Evolutionary conservation across 1,284 basidiomycete species (phyloP).

Genomic region (Cutaneotrichosporon sp.): DNA sequence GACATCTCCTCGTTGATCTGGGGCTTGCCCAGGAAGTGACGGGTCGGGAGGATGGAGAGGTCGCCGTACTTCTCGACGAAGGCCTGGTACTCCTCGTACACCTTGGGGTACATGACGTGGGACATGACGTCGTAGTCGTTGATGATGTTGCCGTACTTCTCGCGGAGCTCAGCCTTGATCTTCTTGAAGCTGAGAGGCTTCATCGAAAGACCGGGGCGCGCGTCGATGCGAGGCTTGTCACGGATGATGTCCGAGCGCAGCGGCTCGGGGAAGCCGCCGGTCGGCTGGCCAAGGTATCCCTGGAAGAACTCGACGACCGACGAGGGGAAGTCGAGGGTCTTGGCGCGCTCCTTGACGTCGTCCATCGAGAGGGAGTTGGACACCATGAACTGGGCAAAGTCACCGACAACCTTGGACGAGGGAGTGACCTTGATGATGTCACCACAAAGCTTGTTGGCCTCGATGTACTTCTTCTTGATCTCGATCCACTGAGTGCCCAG

Average conservation of each 20-base stretch:
- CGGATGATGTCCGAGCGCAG: slow-evolving; percentile 88
- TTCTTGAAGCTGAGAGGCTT: slow-evolving; percentile 90
- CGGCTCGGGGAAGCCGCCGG: slow-evolving; percentile 98
- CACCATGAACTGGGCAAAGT: slow-evolving; percentile 99
- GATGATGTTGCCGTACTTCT: slow-evolving; percentile 93
- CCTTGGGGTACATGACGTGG: slow-evolving; percentile 72
- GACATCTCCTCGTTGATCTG: slow-evolving; percentile 92
- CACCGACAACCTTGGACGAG: slow-evolving; percentile 97
- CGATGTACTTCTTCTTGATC: slow-evolving; percentile 98
- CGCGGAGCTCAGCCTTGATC: slow-evolving; percentile 87
- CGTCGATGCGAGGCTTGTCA: slow-evolving; percentile 89
- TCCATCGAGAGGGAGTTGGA: slow-evolving; percentile 85
- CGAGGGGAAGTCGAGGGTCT: slow-evolving; percentile 93
- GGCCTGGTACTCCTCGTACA: slow-evolving; percentile 94
- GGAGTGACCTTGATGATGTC: slow-evolving; percentile 99
- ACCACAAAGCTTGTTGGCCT: slow-evolving; percentile 93
- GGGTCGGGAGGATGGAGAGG: slow-evolving; percentile 91
- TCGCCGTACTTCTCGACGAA: slow-evolving; percentile 96
- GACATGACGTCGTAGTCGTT: slow-evolving; percentile 89
- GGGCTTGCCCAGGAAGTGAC: slow-evolving; percentile 94
- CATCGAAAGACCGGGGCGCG: slow-evolving; percentile 84
- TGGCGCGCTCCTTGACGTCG: slow-evolving; percentile 82
- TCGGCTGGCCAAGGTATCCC: slow-evolving; percentile 93
- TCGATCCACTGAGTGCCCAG: slow-evolving; percentile 97
- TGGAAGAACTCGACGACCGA: slow-evolving; percentile 97